Conservation (phyloP, 139 green algal genomes). For the Zygnema cylindricum region DNA sequence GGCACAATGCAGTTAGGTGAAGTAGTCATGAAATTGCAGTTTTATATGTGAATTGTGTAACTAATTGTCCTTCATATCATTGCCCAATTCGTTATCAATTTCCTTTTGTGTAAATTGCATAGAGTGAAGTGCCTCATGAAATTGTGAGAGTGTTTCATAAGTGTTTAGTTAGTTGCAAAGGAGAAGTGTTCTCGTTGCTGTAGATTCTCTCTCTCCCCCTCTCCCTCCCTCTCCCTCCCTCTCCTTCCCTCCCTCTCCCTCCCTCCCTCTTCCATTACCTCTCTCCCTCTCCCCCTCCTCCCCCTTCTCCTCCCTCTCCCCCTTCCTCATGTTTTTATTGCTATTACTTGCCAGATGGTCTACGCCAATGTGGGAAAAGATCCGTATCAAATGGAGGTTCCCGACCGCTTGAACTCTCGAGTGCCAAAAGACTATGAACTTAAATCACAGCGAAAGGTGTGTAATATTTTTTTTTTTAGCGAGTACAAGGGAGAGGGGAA, state of each 20-base stretch:
- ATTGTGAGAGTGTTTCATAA: no score
- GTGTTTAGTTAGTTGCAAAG: no score
- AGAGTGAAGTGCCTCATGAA: no score
- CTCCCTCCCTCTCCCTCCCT: no score
- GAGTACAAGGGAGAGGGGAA: neutral
- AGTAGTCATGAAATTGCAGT: neutral
- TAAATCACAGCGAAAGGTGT: slow-evolving; percentile 80
- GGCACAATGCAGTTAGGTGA: neutral
- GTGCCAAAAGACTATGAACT: slow-evolving; percentile 71
- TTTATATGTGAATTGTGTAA: no score
- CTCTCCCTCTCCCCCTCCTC: neutral
- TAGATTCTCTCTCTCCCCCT: no score
- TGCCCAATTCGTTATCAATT: no score
- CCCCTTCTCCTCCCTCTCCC: neutral
- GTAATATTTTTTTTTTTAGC: neutral
- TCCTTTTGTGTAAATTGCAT: no score
- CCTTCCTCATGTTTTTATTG: slow-evolving; percentile 4
- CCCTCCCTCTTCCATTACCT: neutral
- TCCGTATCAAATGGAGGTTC: slow-evolving; percentile 86
- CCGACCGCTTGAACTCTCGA: slow-evolving; percentile 62
- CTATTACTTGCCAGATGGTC: slow-evolving; percentile 18
- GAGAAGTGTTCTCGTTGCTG: no score
- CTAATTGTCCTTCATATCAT: no score
- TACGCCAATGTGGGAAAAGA: slow-evolving; percentile 77
- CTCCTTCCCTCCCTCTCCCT: no score